A percentile compares a stretch with the other conserved stretches of the same genome.
phyloP scores from a whole-genome alignment of 257 asterid species.

The Jasminum sambac region DNA sequence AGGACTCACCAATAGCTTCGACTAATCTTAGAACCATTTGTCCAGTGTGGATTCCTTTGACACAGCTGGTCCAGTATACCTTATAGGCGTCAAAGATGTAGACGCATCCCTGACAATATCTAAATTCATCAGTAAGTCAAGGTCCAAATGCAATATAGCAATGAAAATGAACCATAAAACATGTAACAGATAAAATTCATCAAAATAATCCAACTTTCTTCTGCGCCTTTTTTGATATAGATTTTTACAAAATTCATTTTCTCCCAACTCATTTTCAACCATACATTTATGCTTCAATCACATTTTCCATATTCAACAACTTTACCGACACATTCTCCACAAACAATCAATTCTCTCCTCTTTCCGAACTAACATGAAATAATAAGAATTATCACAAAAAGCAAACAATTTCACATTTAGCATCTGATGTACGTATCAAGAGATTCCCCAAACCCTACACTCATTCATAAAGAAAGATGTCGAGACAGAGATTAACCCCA shows the following conservation, averaged over 20 bases:
- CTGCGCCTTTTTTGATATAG: background rate
- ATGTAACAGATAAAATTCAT: background rate
- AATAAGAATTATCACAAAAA: too few relatives aligned
- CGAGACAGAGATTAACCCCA: background rate
- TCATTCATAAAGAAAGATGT: background rate
- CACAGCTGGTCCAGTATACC: conserved; percentile 85
- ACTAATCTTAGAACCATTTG: conserved; percentile 85
- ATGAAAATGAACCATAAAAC: background rate
- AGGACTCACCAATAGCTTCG: conserved; percentile 88
- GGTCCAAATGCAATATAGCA: background rate
- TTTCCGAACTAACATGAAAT: too few relatives aligned
- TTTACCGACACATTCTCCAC: too few relatives aligned
- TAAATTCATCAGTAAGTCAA: conserved; percentile 1
- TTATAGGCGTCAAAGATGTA: conserved; percentile 85
- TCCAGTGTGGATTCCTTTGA: conserved; percentile 85
- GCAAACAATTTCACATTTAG: background rate
- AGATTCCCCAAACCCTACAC: background rate
- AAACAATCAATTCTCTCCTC: too few relatives aligned
- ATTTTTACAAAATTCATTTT: too few relatives aligned
- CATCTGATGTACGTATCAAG: background rate
- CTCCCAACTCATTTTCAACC: too few relatives aligned
- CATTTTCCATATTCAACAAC: too few relatives aligned
- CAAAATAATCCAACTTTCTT: background rate
- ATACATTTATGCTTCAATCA: too few relatives aligned
- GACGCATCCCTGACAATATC: conserved; percentile 68